A percentile compares a stretch with the other conserved stretches of the same genome.
Conservation (phyloP, 1,139 yeast species). For the Dujonia santamariae region DNA sequence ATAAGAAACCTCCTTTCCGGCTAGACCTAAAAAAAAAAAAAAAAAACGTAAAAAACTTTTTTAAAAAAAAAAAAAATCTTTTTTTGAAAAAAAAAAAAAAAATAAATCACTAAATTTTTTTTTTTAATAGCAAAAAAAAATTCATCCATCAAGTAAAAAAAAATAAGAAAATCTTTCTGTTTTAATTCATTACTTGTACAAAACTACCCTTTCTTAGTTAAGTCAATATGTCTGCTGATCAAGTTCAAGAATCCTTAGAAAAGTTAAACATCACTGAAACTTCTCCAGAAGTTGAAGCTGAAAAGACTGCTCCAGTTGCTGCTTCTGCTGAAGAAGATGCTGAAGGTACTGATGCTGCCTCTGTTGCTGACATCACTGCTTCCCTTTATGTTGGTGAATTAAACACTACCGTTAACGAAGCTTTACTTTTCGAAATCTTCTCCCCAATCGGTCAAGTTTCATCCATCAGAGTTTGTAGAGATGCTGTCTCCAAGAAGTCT, state of each 20-base stretch:
- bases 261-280: constrained; percentile 43
- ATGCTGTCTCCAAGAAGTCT: constrained; percentile 94
- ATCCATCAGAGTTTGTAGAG: constrained; percentile 98
- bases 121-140: background rate
- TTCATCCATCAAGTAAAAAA: constrained; percentile 1
- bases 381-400: constrained; percentile 98
- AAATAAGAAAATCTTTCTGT: background rate
- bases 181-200: background rate
- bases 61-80: constrained; percentile 2
- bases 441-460: constrained; percentile 95
- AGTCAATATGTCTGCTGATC: constrained; percentile 45
- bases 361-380: constrained; percentile 59
- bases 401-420: constrained; percentile 91
- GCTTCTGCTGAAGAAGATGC: constrained; percentile 20
- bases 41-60: constrained; percentile 4
- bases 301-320: constrained; percentile 14
- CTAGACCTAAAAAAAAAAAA: constrained; percentile 8
- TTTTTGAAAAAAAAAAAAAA: constrained; percentile 14
- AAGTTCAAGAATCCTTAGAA: constrained; percentile 55
- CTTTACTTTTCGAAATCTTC: constrained; percentile 90
- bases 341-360: constrained; percentile 30
- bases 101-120: constrained; percentile 7
- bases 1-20: constrained; percentile 1
- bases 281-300: constrained; percentile 33
- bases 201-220: background rate